Evolutionary conservation across 108 stramenopile genomes (phyloP).

Genomic region (Parietichytrium sp.): DNA sequence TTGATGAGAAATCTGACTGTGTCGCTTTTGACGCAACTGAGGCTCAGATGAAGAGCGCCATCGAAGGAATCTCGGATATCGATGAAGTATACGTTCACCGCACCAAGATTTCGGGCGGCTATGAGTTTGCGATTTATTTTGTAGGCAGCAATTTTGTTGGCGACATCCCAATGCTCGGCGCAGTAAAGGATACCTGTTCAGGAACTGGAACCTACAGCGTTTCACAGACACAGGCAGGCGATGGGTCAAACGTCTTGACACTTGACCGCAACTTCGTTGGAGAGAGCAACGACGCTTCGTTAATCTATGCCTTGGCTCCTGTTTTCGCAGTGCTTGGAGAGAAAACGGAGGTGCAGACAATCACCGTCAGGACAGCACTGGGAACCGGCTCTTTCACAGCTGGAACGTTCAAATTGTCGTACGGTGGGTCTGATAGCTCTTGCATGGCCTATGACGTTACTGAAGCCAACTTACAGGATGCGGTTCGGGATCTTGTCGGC

Average conservation of each 20-base stretch:
- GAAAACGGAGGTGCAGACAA: constrained; percentile 50
- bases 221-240: constrained; percentile 43
- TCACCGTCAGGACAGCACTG: constrained; percentile 43
- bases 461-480: constrained; percentile 62
- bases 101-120: constrained; percentile 64
- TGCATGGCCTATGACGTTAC: constrained; percentile 60
- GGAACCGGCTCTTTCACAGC: neutral
- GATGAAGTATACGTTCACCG: constrained; percentile 52
- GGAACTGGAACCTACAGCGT: neutral
- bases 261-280: constrained; percentile 54
- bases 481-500: constrained; percentile 45
- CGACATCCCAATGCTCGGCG: constrained; percentile 61
- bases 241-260: constrained; percentile 57
- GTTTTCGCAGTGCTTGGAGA: constrained; percentile 47
- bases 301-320: constrained; percentile 53
- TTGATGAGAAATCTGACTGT: constrained; percentile 63
- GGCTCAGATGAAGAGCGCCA: constrained; percentile 53
- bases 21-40: constrained; percentile 66
- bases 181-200: constrained; percentile 21
- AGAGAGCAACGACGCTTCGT: neutral
- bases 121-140: constrained; percentile 73
- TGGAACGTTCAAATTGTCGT: neutral
- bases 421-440: constrained; percentile 40
- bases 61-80: constrained; percentile 54
- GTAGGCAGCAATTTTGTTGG: constrained; percentile 59